These are phyloP conservation scores for Geranium rotundifolium DNA, from an alignment of 345 rosid species.

Conservation along the genomic window DNA sequence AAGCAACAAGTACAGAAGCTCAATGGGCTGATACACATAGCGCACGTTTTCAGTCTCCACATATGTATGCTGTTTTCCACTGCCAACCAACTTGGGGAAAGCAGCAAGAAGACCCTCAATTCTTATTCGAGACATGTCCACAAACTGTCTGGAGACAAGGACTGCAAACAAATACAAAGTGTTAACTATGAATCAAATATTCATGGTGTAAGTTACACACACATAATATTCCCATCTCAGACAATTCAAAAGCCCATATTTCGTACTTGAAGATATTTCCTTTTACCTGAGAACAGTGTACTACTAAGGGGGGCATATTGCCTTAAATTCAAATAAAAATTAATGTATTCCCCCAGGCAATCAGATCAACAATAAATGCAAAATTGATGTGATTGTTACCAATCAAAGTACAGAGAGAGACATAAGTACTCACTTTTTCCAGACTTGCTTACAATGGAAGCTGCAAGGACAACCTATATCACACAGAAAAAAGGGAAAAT, in stretches of 20 bases:
- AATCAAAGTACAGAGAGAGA: neutral
- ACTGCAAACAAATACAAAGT: conserved; percentile 35
- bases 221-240: neutral
- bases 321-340: neutral
- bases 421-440: conserved; percentile 66
- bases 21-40: conserved; percentile 97
- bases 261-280: too few relatives aligned
- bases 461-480: conserved; percentile 82
- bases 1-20: conserved; percentile 72
- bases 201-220: neutral
- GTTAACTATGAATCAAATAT: neutral
- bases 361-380: neutral
- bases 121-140: conserved; percentile 90
- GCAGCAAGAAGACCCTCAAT: conserved; percentile 99
- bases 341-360: neutral
- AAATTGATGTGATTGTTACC: neutral
- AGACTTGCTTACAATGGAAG: conserved; percentile 68
- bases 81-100: conserved; percentile 93
- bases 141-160: conserved; percentile 90
- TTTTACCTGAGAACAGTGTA: too few relatives aligned
- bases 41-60: conserved; percentile 98
- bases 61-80: conserved; percentile 93
- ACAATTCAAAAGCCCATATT: neutral
- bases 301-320: neutral
- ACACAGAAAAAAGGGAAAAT: conserved; percentile 1